phyloP scores from a whole-genome alignment of 2,329 filamentous ascomycete genomes.

The Pyrenophora teres region DNA sequence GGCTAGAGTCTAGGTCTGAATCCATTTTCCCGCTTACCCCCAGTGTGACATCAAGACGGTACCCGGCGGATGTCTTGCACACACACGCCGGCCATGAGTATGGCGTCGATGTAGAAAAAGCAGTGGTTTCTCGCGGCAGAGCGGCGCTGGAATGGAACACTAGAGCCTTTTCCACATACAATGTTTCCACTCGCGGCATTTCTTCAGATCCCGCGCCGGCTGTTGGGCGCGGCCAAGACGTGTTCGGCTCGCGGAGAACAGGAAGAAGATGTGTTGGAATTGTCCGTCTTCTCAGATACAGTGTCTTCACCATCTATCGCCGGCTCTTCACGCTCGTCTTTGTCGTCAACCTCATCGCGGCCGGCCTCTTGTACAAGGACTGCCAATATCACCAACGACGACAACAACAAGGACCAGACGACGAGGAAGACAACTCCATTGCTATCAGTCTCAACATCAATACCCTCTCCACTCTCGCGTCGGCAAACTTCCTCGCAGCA shows the following conservation, averaged over 20 bases:
- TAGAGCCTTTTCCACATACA: no score
- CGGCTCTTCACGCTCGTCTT: conserved; percentile 52
- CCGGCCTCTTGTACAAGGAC: conserved; percentile 10
- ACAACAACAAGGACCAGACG: background rate
- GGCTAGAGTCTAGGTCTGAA: no score
- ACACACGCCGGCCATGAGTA: no score
- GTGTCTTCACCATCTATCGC: conserved; percentile 42
- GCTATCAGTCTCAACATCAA: background rate
- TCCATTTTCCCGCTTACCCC: no score
- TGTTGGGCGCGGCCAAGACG: no score
- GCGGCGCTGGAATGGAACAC: no score
- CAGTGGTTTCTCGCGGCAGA: background rate
- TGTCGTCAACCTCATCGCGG: conserved; percentile 41
- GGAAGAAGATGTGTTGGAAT: conserved; percentile 1
- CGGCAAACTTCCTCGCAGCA: conserved; percentile 39
- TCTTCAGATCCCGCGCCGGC: no score
- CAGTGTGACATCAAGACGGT: no score
- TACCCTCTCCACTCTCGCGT: conserved; percentile 36
- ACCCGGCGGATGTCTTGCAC: no score
- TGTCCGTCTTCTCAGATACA: conserved; percentile 25
- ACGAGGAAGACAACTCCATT: background rate
- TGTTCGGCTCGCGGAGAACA: background rate
- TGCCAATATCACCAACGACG: conserved; percentile 11
- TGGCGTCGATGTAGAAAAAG: conserved; percentile 24
- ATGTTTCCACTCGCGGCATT: background rate